Conservation (phyloP, 257 asterid species). For the Solanum ossicruentum region DNA sequence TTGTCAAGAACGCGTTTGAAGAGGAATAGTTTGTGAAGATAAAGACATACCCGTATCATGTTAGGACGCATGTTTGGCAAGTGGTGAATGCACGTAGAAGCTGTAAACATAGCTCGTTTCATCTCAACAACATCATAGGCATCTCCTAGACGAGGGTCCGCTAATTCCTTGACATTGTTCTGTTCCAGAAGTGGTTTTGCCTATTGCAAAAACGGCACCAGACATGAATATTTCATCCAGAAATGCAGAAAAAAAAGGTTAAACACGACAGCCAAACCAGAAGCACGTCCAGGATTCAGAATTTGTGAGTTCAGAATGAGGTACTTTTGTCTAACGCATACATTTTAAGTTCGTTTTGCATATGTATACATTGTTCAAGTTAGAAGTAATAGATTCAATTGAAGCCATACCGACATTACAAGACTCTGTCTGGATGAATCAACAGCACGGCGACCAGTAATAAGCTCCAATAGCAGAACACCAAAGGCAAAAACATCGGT, state of each 20-base stretch:
- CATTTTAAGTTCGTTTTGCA: not conserved
- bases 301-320: not conserved
- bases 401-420: conserved; percentile 78
- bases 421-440: conserved; percentile 78
- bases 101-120: conserved; percentile 63
- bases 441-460: conserved; percentile 91
- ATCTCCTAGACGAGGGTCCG: conserved; percentile 63
- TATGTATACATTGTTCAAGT: not conserved
- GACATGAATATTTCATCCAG: not conserved
- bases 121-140: conserved; percentile 42
- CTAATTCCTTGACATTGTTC: conserved; percentile 48
- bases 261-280: not conserved
- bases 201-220: conserved; percentile 10
- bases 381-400: not conserved
- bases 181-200: conserved; percentile 81
- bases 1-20: not conserved
- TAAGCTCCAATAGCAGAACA: conserved; percentile 75
- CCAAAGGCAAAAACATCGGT: conserved; percentile 94
- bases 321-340: not conserved
- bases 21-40: not conserved
- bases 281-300: not conserved
- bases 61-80: conserved; percentile 69
- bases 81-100: conserved; percentile 80
- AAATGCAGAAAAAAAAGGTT: not conserved
- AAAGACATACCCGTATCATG: conserved; percentile 54